Percentiles rank a stretch among this genome's conserved stretches.
phyloP scores from a whole-genome alignment of 805 yeast species.

The Kluyveromyces wickerhamii region DNA sequence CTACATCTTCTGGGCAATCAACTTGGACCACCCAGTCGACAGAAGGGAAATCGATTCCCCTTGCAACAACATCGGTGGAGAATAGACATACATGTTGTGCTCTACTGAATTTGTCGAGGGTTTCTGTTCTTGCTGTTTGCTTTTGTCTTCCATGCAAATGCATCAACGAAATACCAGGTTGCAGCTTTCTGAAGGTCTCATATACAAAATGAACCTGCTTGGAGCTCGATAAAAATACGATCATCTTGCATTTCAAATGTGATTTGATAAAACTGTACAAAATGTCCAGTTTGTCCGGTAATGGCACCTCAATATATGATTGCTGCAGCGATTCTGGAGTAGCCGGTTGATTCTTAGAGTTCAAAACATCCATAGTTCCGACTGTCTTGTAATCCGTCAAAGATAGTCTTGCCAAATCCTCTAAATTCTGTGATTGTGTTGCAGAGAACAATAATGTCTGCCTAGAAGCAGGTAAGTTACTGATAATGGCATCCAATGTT shows the following conservation, averaged over 20 bases:
- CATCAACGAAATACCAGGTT: conserved; percentile 84
- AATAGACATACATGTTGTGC: conserved; percentile 75
- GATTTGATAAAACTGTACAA: conserved; percentile 81
- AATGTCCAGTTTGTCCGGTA: conserved; percentile 77
- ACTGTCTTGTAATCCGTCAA: conserved; percentile 38
- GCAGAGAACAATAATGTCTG: conserved; percentile 85
- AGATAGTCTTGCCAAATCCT: conserved; percentile 71
- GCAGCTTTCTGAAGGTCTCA: conserved; percentile 77
- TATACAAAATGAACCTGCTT: conserved; percentile 87
- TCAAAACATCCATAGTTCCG: conserved; percentile 33
- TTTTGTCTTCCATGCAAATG: conserved; percentile 86
- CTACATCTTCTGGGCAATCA: conserved; percentile 85
- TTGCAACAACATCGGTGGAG: conserved; percentile 86
- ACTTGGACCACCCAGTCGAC: conserved; percentile 93
- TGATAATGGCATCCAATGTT: conserved; percentile 71
- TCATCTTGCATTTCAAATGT: conserved; percentile 69
- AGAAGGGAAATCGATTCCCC: conserved; percentile 89
- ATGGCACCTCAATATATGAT: conserved; percentile 60
- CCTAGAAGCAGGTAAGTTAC: conserved; percentile 68
- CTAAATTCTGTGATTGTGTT: conserved; percentile 76
- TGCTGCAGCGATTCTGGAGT: conserved; percentile 87
- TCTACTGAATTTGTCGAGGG: conserved; percentile 66
- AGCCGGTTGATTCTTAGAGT: conserved; percentile 54
- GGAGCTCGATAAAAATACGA: conserved; percentile 80
- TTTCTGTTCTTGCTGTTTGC: conserved; percentile 81